A percentile compares a stretch with the other conserved stretches of the same genome.
phyloP scores from a whole-genome alignment of 257 asterid genomes.

The Solanum ahanhuiri region DNA sequence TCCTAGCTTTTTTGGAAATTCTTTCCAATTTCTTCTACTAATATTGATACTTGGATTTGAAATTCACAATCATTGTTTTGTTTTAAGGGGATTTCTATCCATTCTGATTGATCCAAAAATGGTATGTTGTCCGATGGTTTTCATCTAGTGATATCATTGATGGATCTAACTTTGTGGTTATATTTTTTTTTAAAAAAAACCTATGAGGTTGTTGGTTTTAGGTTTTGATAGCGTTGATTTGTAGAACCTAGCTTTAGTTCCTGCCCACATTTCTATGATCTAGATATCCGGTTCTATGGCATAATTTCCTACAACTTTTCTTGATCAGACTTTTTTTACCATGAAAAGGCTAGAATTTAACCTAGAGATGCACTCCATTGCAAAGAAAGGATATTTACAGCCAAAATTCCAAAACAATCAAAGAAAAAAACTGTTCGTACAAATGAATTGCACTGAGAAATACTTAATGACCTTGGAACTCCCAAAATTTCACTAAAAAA shows the following conservation, averaged over 20 bases:
- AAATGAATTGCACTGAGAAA: neutral
- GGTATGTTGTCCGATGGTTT: neutral
- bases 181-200: neutral
- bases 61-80: too few species aligned
- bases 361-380: slow-evolving; percentile 5
- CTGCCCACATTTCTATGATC: neutral
- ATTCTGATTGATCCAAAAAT: neutral
- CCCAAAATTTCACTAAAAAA: neutral
- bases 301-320: slow-evolving; percentile 1
- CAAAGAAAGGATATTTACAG: neutral
- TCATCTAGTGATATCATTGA: neutral
- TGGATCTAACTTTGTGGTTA: neutral
- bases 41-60: too few species aligned
- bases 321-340: neutral
- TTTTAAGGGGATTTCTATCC: neutral
- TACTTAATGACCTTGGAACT: neutral
- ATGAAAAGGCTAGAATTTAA: slow-evolving; percentile 6
- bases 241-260: neutral
- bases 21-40: too few species aligned
- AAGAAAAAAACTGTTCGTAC: neutral
- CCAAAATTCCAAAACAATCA: neutral
- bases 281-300: neutral
- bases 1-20: too few species aligned
- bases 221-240: neutral
- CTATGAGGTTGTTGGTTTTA: neutral